Evolutionary conservation across 805 yeast genomes (phyloP).

Genomic region (Teunomyces atbi): DNA sequence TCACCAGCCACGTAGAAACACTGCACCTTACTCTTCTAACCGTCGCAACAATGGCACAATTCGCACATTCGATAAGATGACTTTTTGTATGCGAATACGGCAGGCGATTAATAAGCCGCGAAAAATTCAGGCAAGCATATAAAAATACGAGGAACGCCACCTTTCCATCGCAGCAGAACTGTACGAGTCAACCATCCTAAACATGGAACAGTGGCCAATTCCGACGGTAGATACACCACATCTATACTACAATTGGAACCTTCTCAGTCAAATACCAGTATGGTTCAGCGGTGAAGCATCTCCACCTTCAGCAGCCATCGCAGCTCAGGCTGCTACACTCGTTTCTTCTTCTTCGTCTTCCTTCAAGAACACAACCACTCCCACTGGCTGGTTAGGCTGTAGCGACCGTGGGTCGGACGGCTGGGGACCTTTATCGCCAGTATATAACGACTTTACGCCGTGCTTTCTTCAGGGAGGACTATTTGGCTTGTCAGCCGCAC

Average conservation of each 20-base stretch:
- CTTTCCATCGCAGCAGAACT: background rate
- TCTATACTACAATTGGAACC: slow-evolving; percentile 11
- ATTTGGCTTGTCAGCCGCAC: slow-evolving; percentile 39
- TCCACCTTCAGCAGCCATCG: background rate
- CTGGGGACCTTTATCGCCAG: slow-evolving; percentile 38
- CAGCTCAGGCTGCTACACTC: background rate
- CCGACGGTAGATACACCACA: slow-evolving; percentile 5
- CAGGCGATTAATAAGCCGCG: background rate
- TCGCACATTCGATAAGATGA: background rate
- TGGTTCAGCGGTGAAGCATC: slow-evolving; percentile 2
- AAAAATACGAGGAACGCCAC: background rate
- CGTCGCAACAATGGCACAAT: too few species aligned
- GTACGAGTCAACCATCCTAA: background rate
- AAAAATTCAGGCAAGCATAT: background rate
- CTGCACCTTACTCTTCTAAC: too few species aligned
- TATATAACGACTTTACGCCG: slow-evolving; percentile 54
- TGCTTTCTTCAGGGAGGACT: slow-evolving; percentile 58
- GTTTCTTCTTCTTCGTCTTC: too few species aligned
- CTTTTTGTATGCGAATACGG: too few species aligned
- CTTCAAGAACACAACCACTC: background rate
- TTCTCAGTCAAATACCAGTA: slow-evolving; percentile 16
- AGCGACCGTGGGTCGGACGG: slow-evolving; percentile 38
- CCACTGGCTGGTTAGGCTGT: slow-evolving; percentile 28
- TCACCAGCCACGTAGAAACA: too few species aligned
- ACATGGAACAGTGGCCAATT: slow-evolving; percentile 3